Percentiles rank a stretch among this genome's conserved stretches.
phyloP scores from a whole-genome alignment of 148 eudicot species.

The Vaccinium darrowii region DNA sequence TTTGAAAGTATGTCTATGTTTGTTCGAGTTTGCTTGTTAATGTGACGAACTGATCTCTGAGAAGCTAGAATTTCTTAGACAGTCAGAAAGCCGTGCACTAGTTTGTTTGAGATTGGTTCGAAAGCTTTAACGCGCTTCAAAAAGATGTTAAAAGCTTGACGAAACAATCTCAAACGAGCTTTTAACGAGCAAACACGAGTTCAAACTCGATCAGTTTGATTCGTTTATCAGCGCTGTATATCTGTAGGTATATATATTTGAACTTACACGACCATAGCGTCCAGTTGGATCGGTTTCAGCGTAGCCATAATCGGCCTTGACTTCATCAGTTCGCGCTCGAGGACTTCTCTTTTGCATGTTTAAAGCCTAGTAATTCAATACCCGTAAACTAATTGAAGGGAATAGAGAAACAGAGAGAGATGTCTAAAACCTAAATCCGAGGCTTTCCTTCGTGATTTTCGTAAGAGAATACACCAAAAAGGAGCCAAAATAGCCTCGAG shows the following conservation, averaged over 20 bases:
- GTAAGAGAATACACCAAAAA: constrained; percentile 66
- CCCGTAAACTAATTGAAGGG: neutral
- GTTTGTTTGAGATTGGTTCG: no score
- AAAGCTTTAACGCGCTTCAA: no score
- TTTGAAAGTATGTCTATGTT: no score
- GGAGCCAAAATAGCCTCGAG: constrained; percentile 72
- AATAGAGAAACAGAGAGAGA: neutral
- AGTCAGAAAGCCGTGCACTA: no score
- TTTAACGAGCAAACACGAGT: no score
- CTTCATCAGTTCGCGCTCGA: constrained; percentile 23
- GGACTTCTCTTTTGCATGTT: constrained; percentile 34
- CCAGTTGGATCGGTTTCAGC: constrained; percentile 58
- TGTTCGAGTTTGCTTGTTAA: no score
- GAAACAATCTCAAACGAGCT: no score
- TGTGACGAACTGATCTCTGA: no score
- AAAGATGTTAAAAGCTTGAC: no score
- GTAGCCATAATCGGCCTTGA: constrained; percentile 27
- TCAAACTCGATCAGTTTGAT: no score
- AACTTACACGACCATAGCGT: constrained; percentile 74
- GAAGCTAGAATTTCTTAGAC: no score
- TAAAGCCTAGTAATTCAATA: neutral
- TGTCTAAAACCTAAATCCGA: constrained; percentile 35
- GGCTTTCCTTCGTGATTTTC: constrained; percentile 79
- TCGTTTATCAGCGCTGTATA: no score
- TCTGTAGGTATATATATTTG: neutral